Evolutionary conservation across 1,284 basidiomycete genomes (phyloP).

Genomic region (Heterobasidion irregulare): DNA sequence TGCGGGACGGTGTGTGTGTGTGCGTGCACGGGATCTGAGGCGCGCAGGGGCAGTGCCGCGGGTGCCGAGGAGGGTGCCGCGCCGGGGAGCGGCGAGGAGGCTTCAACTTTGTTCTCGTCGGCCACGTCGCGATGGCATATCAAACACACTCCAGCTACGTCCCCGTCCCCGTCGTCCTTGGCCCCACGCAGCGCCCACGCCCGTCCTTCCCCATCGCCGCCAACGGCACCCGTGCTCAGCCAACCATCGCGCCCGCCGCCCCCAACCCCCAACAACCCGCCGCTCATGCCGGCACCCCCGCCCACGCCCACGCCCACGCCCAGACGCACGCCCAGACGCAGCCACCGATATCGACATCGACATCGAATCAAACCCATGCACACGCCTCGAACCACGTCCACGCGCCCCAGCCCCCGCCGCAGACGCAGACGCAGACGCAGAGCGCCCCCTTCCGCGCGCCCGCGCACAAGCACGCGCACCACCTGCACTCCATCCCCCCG

Average conservation of each 20-base stretch:
- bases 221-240: background rate
- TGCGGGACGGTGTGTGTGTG: background rate
- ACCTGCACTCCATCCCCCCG: constrained; percentile 68
- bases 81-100: no score
- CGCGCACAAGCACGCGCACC: constrained; percentile 65
- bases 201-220: background rate
- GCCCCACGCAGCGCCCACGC: background rate
- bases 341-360: background rate
- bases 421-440: no score
- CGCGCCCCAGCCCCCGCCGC: background rate
- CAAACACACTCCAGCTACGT: background rate
- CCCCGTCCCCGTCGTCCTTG: background rate
- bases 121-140: background rate
- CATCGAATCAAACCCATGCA: background rate
- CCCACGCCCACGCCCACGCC: no score
- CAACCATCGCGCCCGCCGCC: background rate
- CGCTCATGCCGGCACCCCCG: no score
- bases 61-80: background rate
- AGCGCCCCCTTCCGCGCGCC: constrained; percentile 40
- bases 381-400: background rate
- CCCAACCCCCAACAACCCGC: no score
- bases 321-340: no score
- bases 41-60: background rate
- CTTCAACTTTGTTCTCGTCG: background rate
- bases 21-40: no score